phyloP scores from a whole-genome alignment of 108 stramenopile species.

The Stephanodiscus triporus region DNA sequence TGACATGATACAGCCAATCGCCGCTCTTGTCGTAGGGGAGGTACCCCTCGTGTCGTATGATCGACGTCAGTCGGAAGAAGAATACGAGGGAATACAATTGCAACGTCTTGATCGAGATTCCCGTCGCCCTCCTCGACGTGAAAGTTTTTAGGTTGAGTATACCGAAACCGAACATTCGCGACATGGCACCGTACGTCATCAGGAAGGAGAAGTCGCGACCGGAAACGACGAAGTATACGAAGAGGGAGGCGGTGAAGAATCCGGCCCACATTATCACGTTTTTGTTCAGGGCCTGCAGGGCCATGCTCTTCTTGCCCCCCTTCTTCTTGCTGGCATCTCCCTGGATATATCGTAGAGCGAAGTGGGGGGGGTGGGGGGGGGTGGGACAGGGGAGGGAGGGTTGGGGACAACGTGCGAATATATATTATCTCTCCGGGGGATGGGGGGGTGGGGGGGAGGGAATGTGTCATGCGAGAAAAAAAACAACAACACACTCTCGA shows the following conservation, averaged over 20 bases:
- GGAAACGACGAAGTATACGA: constrained; percentile 90
- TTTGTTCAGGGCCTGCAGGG: constrained; percentile 83
- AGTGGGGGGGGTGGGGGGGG: neutral
- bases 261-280: constrained; percentile 93
- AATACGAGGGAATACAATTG: constrained; percentile 93
- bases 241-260: constrained; percentile 90
- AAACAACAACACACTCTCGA: too few species aligned
- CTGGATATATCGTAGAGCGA: constrained; percentile 1
- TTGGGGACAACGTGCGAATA: too few species aligned
- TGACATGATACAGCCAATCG: constrained; percentile 97
- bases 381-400: too few species aligned
- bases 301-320: constrained; percentile 76
- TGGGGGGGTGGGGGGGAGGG: too few species aligned
- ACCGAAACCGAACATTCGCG: constrained; percentile 95
- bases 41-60: constrained; percentile 97
- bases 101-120: constrained; percentile 94
- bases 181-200: constrained; percentile 97
- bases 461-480: too few species aligned
- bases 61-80: constrained; percentile 92
- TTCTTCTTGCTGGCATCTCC: constrained; percentile 56
- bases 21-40: constrained; percentile 99
- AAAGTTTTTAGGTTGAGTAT: constrained; percentile 93
- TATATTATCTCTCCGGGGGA: too few species aligned
- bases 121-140: constrained; percentile 82
- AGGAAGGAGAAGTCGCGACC: constrained; percentile 98